phyloP scores from a whole-genome alignment of 257 asterid genomes.

The Nicotiana tabacum region DNA sequence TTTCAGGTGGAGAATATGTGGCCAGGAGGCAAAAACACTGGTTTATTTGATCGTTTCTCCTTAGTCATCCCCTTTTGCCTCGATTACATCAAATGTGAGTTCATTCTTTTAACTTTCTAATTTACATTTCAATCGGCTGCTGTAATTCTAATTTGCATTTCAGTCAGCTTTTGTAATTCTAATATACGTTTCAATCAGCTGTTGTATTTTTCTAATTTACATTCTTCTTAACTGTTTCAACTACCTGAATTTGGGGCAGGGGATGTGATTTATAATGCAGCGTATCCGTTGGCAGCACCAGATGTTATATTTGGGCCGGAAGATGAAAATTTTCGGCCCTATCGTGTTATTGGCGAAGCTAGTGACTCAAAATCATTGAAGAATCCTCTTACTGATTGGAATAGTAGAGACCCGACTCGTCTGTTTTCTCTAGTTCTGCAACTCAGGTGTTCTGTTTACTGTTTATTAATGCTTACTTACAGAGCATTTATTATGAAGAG shows the following conservation, averaged over 20 bases:
- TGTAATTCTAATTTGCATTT: too few species aligned
- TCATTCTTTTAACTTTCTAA: not conserved
- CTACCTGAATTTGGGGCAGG: constrained; percentile 35
- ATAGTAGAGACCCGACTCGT: constrained; percentile 64
- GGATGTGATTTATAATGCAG: constrained; percentile 77
- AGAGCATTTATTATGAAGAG: not conserved
- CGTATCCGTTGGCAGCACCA: constrained; percentile 77
- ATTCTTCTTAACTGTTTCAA: too few species aligned
- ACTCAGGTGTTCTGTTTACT: constrained; percentile 48
- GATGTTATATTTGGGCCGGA: constrained; percentile 83
- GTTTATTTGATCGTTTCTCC: constrained; percentile 73
- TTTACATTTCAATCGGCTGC: not conserved
- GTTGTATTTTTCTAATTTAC: too few species aligned
- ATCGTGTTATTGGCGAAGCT: constrained; percentile 16
- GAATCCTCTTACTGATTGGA: constrained; percentile 64
- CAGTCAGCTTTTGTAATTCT: too few species aligned
- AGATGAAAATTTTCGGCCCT: constrained; percentile 69
- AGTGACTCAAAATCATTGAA: constrained; percentile 31
- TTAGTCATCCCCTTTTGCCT: constrained; percentile 83
- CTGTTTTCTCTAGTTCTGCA: constrained; percentile 62
- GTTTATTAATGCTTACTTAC: not conserved
- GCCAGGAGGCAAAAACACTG: constrained; percentile 81
- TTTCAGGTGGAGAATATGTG: constrained; percentile 87
- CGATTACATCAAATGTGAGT: constrained; percentile 67
- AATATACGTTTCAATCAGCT: too few species aligned